These are phyloP conservation scores for Wickerhamomyces pijperi DNA, from an alignment of 805 yeast species.

Conservation along the genomic window DNA sequence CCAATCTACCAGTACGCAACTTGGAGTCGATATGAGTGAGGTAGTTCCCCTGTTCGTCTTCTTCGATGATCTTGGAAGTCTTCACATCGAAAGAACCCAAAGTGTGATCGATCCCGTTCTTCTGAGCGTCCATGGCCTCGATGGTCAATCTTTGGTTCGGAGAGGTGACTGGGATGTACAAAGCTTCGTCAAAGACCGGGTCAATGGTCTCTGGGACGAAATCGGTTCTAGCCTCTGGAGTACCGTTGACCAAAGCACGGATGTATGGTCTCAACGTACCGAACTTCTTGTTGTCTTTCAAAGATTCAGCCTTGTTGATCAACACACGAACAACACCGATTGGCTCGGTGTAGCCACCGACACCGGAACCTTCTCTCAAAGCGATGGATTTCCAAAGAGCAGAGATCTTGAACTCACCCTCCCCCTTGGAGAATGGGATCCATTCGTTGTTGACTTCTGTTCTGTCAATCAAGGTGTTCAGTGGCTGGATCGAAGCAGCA, in stretches of 20 bases:
- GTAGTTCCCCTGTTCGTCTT: conserved; percentile 47
- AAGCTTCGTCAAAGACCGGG: conserved; percentile 79
- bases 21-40: conserved; percentile 46
- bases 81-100: conserved; percentile 74
- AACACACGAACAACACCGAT: conserved; percentile 80
- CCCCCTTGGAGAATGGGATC: conserved; percentile 59
- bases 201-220: conserved; percentile 53
- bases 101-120: conserved; percentile 68
- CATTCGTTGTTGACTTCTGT: conserved; percentile 68
- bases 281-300: conserved; percentile 76
- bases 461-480: conserved; percentile 59
- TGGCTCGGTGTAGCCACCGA: conserved; percentile 85
- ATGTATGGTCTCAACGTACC: conserved; percentile 92
- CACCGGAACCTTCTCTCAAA: conserved; percentile 52
- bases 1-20: conserved; percentile 48
- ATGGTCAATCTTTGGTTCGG: conserved; percentile 72
- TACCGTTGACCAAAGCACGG: conserved; percentile 67
- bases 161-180: conserved; percentile 75
- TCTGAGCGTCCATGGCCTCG: conserved; percentile 89
- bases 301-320: conserved; percentile 57
- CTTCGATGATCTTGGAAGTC: conserved; percentile 54
- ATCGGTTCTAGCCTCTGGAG: conserved; percentile 67
- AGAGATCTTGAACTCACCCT: conserved; percentile 60
- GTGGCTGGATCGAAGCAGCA: conserved; percentile 47
- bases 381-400: conserved; percentile 84